Evolutionary conservation across 345 rosid genomes (phyloP), one percentile per base, ranked within the genome.

Genomic region (Abelmoschus esculentus): DNA sequence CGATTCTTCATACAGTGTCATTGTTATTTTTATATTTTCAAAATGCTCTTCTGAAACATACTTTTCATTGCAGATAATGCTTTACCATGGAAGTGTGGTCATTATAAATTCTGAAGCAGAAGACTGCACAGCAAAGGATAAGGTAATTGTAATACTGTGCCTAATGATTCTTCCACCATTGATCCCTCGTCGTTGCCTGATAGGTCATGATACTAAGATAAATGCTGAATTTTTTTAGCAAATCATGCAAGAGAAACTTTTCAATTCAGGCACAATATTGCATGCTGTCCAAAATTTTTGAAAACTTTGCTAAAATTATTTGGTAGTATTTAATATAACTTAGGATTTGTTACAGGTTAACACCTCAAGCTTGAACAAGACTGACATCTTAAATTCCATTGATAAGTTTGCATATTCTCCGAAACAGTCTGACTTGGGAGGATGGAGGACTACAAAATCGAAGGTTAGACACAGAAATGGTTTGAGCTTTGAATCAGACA

Each of bases 371-470:
- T 62, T 28, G 71, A 82, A 80, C 36, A 87, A 80, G 73, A 70
- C 32, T 38, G 80, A 80, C 13, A 67, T 65, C 61, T 73, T 85
- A 3, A 81, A 78, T 72, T 71, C 86, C 81, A 82, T 87, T 55
- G 89, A 82, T 7, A 80, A 68, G 60, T 91, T 89, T 78, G 64
- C 96, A 26, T 91, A 78, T 71, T 78, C 87, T 22, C 86, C 89
- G 4, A 76, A 14, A 34, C 80, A 73, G 57, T 62, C 75, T 66
- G 76, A 60, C 32, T 69, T 80, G 26, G 88, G 86, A 44, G 98
- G 96, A 56, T 91, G 98, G 97, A 90, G 99, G 69, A 82, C 86
- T 40, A 91, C 98, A 31, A 86, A 80, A 82, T 74, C 96, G 56
- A 88, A 95, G 91, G 93, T 89, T 13, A 70, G 73, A 61, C 57